Conservation (phyloP, 2,329 filamentous ascomycete genomes). For the Domatiomyces catenatus region DNA sequence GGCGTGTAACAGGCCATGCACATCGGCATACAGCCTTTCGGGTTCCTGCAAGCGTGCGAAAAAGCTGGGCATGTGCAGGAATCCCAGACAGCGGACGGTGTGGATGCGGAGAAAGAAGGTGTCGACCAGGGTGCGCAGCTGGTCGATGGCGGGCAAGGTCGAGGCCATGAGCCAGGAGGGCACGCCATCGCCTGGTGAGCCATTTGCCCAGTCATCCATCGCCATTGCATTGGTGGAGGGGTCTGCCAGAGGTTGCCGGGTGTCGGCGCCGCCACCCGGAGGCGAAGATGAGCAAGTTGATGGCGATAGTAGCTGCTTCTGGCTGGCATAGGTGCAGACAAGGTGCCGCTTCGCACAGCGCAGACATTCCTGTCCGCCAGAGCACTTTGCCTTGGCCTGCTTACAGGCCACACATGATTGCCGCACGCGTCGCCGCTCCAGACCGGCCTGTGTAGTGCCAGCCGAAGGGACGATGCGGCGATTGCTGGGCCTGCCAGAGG, state of each 20-base stretch:
- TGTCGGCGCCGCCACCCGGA: no score
- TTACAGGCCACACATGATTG: not conserved
- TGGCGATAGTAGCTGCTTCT: no score
- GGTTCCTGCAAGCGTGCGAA: slow-evolving; percentile 18
- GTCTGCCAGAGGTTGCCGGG: no score
- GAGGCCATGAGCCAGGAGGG: not conserved
- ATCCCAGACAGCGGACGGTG: slow-evolving; percentile 18
- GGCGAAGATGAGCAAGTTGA: no score
- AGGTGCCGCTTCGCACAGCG: no score
- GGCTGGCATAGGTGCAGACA: no score
- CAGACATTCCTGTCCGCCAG: not conserved
- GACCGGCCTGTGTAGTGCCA: not conserved
- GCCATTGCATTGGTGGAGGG: no score
- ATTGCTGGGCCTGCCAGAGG: no score
- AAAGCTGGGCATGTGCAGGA: slow-evolving; percentile 19
- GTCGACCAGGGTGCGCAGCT: slow-evolving; percentile 5
- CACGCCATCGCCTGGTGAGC: not conserved
- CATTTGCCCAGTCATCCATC: no score
- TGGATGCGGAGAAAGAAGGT: slow-evolving; percentile 19
- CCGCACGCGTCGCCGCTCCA: not conserved
- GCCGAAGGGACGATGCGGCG: no score
- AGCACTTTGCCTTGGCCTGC: not conserved
- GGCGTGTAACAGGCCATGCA: slow-evolving; percentile 16
- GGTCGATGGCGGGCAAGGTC: not conserved
- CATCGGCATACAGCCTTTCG: slow-evolving; percentile 6